Percentiles rank a stretch among this genome's conserved stretches.
Conservation (phyloP, 2,329 filamentous ascomycete genomes). For the Trichophyton simii region DNA sequence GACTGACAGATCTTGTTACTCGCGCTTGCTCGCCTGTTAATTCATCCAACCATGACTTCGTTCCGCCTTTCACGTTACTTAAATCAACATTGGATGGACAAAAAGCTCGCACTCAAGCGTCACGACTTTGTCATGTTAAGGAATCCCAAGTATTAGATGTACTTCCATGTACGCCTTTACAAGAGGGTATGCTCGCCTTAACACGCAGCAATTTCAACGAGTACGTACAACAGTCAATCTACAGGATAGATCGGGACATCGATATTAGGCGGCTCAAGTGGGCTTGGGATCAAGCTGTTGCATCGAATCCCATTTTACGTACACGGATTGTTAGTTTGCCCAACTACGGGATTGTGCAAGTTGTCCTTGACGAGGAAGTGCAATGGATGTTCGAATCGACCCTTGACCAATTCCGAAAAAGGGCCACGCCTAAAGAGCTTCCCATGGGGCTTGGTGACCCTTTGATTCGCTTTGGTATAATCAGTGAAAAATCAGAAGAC, state of each 20-base stretch:
- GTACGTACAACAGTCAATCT: conserved; percentile 25
- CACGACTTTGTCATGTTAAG: not conserved
- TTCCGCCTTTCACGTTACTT: not conserved
- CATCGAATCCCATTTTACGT: conserved; percentile 27
- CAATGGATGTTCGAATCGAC: conserved; percentile 9
- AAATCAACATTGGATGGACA: not conserved
- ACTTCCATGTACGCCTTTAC: conserved; percentile 28
- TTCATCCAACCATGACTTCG: not conserved
- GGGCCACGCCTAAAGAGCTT: conserved; percentile 12
- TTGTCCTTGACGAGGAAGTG: conserved; percentile 15
- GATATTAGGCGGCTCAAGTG: conserved; percentile 23
- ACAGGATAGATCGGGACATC: conserved; percentile 16
- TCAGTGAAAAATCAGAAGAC: not conserved
- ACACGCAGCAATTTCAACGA: conserved; percentile 23
- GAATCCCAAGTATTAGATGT: conserved; percentile 16
- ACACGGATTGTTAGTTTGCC: conserved; percentile 22
- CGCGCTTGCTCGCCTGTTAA: conserved; percentile 1
- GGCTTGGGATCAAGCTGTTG: conserved; percentile 24
- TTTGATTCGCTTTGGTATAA: not conserved
- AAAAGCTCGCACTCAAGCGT: not conserved
- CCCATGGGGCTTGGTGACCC: not conserved
- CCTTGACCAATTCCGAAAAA: conserved; percentile 3
- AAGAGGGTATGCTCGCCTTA: conserved; percentile 29
- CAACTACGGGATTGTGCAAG: conserved; percentile 13
- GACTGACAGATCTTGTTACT: conserved; percentile 23